Evolutionary conservation across 768 basidiomycete species (phyloP).

Genomic region (Lyophyllum decastes): DNA sequence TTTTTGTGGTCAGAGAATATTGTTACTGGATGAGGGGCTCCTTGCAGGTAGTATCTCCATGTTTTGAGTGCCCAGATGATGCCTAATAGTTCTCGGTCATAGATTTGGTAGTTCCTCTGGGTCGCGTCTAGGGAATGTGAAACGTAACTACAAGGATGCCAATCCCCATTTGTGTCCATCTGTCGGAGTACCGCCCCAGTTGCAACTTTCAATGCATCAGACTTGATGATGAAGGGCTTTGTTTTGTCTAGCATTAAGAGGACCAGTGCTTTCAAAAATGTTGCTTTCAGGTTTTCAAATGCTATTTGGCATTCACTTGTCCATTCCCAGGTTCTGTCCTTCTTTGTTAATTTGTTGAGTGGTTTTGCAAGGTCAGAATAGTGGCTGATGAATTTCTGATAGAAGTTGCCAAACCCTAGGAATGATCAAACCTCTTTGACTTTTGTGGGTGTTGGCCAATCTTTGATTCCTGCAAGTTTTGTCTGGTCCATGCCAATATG

Average conservation of each 20-base stretch:
- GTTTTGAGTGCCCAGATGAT: constrained; percentile 36
- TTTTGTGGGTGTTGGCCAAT: constrained; percentile 38
- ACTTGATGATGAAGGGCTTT: too few species aligned
- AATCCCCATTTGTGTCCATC: too few species aligned
- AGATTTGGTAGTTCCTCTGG: constrained; percentile 25
- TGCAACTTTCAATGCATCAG: too few species aligned
- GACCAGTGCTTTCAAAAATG: constrained; percentile 12
- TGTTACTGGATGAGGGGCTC: constrained; percentile 6
- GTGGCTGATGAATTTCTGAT: constrained; percentile 30
- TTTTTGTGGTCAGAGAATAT: constrained; percentile 26
- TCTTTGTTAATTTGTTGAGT: constrained; percentile 26
- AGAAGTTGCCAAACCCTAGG: constrained; percentile 44
- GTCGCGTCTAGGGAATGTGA: too few species aligned
- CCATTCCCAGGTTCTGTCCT: constrained; percentile 30
- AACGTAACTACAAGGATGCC: too few species aligned
- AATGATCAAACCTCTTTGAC: constrained; percentile 37
- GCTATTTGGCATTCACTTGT: constrained; percentile 13
- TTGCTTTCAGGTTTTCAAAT: constrained; percentile 29
- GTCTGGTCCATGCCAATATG: constrained; percentile 35
- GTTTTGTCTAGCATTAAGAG: too few species aligned
- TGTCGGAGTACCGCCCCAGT: too few species aligned
- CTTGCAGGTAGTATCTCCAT: constrained; percentile 29
- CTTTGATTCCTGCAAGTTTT: constrained; percentile 35
- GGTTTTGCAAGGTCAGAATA: constrained; percentile 31
- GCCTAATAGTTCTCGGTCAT: constrained; percentile 45